phyloP scores from a whole-genome alignment of 495 filamentous ascomycete genomes.

The Talaromyces nanjingensis region DNA sequence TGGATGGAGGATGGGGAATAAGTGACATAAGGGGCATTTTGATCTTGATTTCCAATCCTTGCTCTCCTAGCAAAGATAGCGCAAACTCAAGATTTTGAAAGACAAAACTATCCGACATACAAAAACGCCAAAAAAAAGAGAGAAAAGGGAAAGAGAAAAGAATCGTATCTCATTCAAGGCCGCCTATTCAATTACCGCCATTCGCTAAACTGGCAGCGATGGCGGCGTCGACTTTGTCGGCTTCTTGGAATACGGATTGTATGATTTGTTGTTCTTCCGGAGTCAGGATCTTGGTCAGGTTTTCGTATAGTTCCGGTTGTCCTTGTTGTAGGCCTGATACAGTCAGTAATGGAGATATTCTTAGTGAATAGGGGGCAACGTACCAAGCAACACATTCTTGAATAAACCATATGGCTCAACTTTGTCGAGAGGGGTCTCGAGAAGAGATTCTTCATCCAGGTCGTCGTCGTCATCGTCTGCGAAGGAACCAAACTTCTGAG shows the following conservation, averaged over 20 bases:
- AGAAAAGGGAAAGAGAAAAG: neutral
- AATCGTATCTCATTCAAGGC: conserved; percentile 4
- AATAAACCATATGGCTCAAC: conserved; percentile 90
- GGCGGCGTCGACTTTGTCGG: conserved; percentile 52
- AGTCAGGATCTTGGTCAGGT: conserved; percentile 68
- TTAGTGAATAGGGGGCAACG: conserved; percentile 23
- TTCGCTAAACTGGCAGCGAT: conserved; percentile 18
- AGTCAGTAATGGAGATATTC: neutral
- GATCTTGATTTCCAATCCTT: neutral
- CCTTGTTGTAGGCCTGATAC: conserved; percentile 73
- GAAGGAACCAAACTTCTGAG: conserved; percentile 70
- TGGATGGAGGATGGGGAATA: neutral
- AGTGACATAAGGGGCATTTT: neutral
- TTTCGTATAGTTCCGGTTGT: conserved; percentile 82
- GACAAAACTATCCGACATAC: neutral
- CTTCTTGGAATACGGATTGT: conserved; percentile 72
- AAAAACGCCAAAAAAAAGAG: neutral
- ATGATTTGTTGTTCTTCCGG: conserved; percentile 77
- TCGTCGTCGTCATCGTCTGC: conserved; percentile 75
- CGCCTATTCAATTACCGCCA: conserved; percentile 9
- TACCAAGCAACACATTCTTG: conserved; percentile 74
- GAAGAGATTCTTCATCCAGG: conserved; percentile 81
- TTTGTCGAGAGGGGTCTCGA: conserved; percentile 91
- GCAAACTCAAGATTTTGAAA: neutral
- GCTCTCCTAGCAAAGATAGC: neutral